Evolutionary conservation across 495 filamentous ascomycete genomes (phyloP), one percentile per base, ranked within the genome.

Genomic region (Podospora comata): DNA sequence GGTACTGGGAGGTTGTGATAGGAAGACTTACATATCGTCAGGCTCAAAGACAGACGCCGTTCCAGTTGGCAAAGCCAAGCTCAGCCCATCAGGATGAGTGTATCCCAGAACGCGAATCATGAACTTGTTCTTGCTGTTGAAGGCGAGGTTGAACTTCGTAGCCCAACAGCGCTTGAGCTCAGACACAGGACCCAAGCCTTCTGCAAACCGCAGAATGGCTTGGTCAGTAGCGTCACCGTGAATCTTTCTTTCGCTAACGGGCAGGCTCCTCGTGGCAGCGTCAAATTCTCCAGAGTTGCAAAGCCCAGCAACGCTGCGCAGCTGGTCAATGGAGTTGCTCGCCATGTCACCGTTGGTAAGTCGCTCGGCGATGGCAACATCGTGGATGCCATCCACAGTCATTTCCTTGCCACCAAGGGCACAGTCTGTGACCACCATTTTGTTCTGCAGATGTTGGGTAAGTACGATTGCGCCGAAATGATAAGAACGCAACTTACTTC

Each of bases 61-160:
- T 18, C 55, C 68, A 48, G 69, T 68, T 2, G 81, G 74, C 15
- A 85, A 34, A 0, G 80, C 81, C 18, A 71, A 57, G 0, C 58
- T 26, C 7, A 83, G 69, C 16, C 79, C 82, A n/a, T 81, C 77
- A 27, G 73, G 67, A 32, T 79, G 70, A 11, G 71, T 74, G 39
- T 81, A 58, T 6, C 77, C 76, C 6, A 84, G 75, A 4, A 79
- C 80, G 34, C 79, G 68, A 62, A 91, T 82, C 88, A 91, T 91
- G 75, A 85, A 92, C 73, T 92, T 93, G 74, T 91, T 92, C 79
- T 91, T 91, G 72, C 86, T 89, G 74, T 92, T 93, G 79, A 93
- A 92, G 0, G 87, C 87, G 6, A 92, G 78, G 68, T 91, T 85
- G 75, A 87, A 90, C 6, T 86, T 81, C 54, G 82, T 86, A 53